These are phyloP conservation scores for Aquilaria yunnanensis DNA, from an alignment of 345 rosid genomes.

Conservation along the genomic window DNA sequence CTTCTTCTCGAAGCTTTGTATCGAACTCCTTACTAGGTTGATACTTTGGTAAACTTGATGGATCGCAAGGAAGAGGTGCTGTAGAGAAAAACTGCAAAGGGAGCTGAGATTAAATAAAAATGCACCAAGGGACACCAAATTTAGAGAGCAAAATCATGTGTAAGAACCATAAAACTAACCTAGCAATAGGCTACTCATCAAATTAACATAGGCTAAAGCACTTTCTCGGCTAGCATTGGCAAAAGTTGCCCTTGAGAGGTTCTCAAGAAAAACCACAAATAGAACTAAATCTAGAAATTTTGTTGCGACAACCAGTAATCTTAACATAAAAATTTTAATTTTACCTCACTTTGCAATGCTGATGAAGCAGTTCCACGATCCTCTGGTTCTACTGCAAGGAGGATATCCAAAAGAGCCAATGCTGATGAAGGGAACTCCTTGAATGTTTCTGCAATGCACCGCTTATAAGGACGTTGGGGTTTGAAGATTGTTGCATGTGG, in stretches of 20 bases:
- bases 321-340: neutral
- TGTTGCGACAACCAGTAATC: neutral
- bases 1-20: conserved; percentile 40
- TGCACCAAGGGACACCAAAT: neutral
- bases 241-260: neutral
- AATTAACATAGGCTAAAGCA: too few relatives aligned
- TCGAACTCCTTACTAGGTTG: conserved; percentile 62
- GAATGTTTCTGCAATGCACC: conserved; percentile 48
- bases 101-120: neutral
- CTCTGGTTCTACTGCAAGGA: conserved; percentile 52
- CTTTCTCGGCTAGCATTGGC: neutral
- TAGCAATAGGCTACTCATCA: neutral
- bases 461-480: conserved; percentile 57
- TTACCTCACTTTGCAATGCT: conserved; percentile 58
- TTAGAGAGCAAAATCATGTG: neutral
- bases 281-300: neutral
- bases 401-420: conserved; percentile 40
- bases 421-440: conserved; percentile 54
- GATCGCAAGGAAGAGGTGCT: conserved; percentile 53
- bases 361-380: conserved; percentile 43
- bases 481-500: conserved; percentile 58
- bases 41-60: conserved; percentile 58
- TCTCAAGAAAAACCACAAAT: neutral
- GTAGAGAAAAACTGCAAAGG: conserved; percentile 43
- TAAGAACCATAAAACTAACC: neutral